Evolutionary conservation across 2,329 filamentous ascomycete species (phyloP).

Genomic region (Trichoderma pleuroti): DNA sequence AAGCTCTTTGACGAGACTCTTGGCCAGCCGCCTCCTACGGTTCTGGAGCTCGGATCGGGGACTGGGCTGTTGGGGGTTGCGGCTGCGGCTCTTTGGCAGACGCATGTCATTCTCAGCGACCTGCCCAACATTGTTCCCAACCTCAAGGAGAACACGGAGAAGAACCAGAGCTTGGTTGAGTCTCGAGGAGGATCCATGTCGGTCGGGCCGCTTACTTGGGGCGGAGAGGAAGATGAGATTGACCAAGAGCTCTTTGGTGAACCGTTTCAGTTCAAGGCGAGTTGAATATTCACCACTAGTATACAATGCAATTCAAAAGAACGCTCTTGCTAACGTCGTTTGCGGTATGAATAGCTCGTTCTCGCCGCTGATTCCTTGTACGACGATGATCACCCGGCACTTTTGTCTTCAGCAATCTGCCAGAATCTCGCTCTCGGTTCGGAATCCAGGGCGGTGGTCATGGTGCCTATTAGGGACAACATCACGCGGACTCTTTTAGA

Average conservation of each 20-base stretch:
- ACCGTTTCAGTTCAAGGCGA: slow-evolving; percentile 51
- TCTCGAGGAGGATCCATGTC: slow-evolving; percentile 54
- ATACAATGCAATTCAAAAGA: rapidly evolving
- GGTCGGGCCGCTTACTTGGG: slow-evolving; percentile 73
- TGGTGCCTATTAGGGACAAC: slow-evolving; percentile 74
- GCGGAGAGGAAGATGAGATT: slow-evolving; percentile 44
- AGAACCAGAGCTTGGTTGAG: slow-evolving; percentile 58
- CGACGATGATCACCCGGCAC: slow-evolving; percentile 72
- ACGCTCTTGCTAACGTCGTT: background rate
- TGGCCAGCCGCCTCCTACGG: slow-evolving; percentile 31
- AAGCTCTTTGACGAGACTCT: slow-evolving; percentile 41
- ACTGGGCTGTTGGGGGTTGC: slow-evolving; percentile 89
- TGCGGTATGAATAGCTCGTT: slow-evolving; percentile 53
- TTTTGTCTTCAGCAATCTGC: slow-evolving; percentile 68
- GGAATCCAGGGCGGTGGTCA: slow-evolving; percentile 67
- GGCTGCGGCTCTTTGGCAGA: slow-evolving; percentile 67
- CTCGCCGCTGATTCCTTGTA: slow-evolving; percentile 86
- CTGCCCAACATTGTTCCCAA: slow-evolving; percentile 81
- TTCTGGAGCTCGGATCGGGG: slow-evolving; percentile 82
- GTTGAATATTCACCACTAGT: background rate
- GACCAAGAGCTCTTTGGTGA: slow-evolving; percentile 44
- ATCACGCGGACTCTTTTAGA: slow-evolving; percentile 60
- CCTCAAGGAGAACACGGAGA: slow-evolving; percentile 65
- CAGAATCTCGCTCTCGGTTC: slow-evolving; percentile 58
- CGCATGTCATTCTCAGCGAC: slow-evolving; percentile 73